Base-by-base conservation (phyloP, 495 filamentous ascomycete genomes). In the Penicillium desertorum region DNA sequence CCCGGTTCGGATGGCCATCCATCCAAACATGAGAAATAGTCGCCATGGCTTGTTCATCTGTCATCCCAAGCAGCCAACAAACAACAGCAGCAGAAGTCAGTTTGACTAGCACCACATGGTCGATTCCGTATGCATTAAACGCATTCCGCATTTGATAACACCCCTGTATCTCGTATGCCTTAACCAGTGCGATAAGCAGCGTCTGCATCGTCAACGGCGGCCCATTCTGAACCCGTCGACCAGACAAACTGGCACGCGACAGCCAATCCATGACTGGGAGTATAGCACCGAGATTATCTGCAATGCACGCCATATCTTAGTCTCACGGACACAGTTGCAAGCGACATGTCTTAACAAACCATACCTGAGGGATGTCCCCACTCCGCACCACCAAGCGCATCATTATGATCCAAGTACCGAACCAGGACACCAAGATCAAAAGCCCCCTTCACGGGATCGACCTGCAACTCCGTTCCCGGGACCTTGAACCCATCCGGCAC, bases 141-240 rank as follows among this genome's bases (percentile, higher is more conserved):
- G 75, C 60, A 34, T 79, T 79, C 2, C 51, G 37, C 3, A 74
- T 61, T 17, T 73, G 76, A 43, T 74, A 70, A 42, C 50, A 61
- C n/a, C 77, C 78, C 43, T 81, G 77, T 42, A 81, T 75, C 54
- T 81, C 77, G 48, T 79, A 79, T 1, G 76, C 71, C 57, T 80
- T 80, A 55, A 79, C 74, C 42, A 73, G 39, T 8, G 69, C 71
- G 8, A 49, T 45, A 11, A 78, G 58, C 1, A 81, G 48, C 8
- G 68, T 69, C n/a, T 64, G 55, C 49, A 75, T 65, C 0, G 70
- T 75, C 45, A 73, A 39, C 1, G 61, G 60, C 8, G 63, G 60
- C 2, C 60, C 67, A 11, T 42, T 9, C 43, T 62, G 57, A 2
- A 4, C 46, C 7, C 42, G 17, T 16, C 46, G 48, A 1, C 57